A percentile compares a stretch with the other conserved stretches of the same genome.
phyloP scores from a whole-genome alignment of 1,284 basidiomycete genomes.

The Apiotrichum montevideense region DNA sequence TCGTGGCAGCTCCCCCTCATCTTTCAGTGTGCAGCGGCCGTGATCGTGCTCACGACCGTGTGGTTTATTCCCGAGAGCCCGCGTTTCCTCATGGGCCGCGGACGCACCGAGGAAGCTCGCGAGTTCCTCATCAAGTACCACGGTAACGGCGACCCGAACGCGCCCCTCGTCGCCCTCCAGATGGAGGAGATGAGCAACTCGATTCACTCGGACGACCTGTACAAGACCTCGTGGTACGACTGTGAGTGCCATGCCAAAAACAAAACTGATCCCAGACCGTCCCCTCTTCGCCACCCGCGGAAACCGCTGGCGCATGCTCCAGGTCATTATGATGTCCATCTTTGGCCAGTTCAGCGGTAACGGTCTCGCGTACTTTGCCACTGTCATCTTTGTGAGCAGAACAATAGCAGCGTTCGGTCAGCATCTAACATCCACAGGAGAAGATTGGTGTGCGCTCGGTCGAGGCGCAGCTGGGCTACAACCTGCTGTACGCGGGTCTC shows the following conservation, averaged over 20 bases:
- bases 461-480: constrained; percentile 49
- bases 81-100: constrained; percentile 22
- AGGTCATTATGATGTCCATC: constrained; percentile 15
- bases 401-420: too few relatives aligned
- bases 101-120: constrained; percentile 59
- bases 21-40: constrained; percentile 19
- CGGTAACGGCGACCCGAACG: constrained; percentile 22
- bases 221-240: constrained; percentile 58
- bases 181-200: constrained; percentile 53
- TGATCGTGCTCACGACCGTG: constrained; percentile 6
- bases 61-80: constrained; percentile 28
- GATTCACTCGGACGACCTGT: constrained; percentile 53
- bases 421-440: background rate
- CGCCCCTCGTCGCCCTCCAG: constrained; percentile 51
- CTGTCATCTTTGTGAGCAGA: constrained; percentile 21
- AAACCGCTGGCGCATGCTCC: background rate
- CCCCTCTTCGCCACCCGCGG: background rate
- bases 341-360: constrained; percentile 47
- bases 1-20: constrained; percentile 30
- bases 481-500: constrained; percentile 53
- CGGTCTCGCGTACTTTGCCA: constrained; percentile 49
- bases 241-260: too few relatives aligned
- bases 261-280: too few relatives aligned
- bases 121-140: constrained; percentile 65
- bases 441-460: constrained; percentile 21